Evolutionary conservation across 108 stramenopile genomes (phyloP).

Genomic region (Nannochloropsis granulata): DNA sequence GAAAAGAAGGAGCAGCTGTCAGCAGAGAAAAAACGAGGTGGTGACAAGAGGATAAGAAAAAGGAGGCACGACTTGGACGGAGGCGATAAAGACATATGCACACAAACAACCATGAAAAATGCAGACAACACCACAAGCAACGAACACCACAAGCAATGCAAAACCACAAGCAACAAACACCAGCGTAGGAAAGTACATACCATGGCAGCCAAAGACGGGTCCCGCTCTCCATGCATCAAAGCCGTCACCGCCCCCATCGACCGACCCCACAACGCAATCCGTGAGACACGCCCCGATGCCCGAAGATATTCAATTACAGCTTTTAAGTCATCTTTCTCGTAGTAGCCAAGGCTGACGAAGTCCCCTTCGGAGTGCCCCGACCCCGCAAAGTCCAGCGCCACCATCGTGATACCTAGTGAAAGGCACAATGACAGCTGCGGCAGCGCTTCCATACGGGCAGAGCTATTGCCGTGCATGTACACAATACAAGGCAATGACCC

Average conservation of each 20-base stretch:
- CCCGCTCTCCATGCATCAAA: constrained; percentile 89
- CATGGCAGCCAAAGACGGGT: constrained; percentile 60
- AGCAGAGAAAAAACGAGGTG: too few relatives aligned
- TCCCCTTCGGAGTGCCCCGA: constrained; percentile 87
- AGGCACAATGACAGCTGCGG: constrained; percentile 73
- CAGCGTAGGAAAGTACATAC: not conserved
- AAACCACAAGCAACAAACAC: not conserved
- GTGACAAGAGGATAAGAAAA: too few relatives aligned
- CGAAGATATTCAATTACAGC: constrained; percentile 55
- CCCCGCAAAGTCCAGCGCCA: constrained; percentile 97
- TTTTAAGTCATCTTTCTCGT: constrained; percentile 85
- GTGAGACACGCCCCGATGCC: constrained; percentile 64
- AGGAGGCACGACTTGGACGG: constrained; percentile 3
- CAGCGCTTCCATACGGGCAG: constrained; percentile 51
- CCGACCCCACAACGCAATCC: constrained; percentile 95
- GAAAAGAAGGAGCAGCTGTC: too few relatives aligned
- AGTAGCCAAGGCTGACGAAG: constrained; percentile 87
- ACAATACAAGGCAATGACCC: constrained; percentile 19
- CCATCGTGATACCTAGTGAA: constrained; percentile 65
- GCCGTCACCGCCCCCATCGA: constrained; percentile 98
- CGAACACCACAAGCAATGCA: too few relatives aligned
- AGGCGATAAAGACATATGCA: not conserved
- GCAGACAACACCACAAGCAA: too few relatives aligned
- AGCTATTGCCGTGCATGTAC: constrained; percentile 36
- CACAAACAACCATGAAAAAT: too few relatives aligned